These are phyloP conservation scores for Colletotrichum musicola DNA, from an alignment of 2,329 filamentous ascomycete genomes.

Conservation along the genomic window DNA sequence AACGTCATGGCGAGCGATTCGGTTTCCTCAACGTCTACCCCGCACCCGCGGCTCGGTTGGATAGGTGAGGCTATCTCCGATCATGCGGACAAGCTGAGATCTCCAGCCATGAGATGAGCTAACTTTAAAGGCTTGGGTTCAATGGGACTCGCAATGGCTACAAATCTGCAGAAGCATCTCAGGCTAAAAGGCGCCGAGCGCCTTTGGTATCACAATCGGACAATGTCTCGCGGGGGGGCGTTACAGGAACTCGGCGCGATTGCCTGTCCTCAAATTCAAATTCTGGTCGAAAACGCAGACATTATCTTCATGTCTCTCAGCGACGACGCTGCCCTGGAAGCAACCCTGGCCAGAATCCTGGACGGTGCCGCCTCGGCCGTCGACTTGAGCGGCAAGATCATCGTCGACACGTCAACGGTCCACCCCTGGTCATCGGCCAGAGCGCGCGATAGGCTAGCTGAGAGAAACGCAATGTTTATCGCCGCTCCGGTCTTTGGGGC, in stretches of 20 bases:
- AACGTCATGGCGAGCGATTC: not conserved
- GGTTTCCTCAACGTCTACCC: not conserved
- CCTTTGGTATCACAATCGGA: conserved; percentile 60
- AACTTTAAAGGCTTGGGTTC: conserved; percentile 57
- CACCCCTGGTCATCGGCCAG: conserved; percentile 57
- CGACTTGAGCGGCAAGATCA: conserved; percentile 52
- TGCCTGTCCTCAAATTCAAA: conserved; percentile 40
- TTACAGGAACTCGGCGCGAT: conserved; percentile 47
- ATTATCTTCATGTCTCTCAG: conserved; percentile 57
- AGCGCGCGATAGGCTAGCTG: conserved; percentile 45
- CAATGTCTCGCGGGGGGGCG: conserved; percentile 56
- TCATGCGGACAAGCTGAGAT: not conserved
- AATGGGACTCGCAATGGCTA: conserved; percentile 64
- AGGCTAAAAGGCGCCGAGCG: conserved; percentile 37
- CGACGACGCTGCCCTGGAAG: conserved; percentile 55
- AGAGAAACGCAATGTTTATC: conserved; percentile 52
- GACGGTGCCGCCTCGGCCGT: conserved; percentile 4
- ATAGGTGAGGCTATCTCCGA: conserved; percentile 8
- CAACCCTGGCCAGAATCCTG: conserved; percentile 49
- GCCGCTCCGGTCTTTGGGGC: conserved; percentile 64
- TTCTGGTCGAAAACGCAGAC: conserved; percentile 48
- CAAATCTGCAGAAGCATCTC: conserved; percentile 61
- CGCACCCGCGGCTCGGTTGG: conserved; percentile 33
- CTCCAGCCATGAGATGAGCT: not conserved
- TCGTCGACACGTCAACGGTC: conserved; percentile 64